Base-by-base conservation (phyloP, 768 basidiomycete genomes). In the Termitomyces sp. region DNA sequence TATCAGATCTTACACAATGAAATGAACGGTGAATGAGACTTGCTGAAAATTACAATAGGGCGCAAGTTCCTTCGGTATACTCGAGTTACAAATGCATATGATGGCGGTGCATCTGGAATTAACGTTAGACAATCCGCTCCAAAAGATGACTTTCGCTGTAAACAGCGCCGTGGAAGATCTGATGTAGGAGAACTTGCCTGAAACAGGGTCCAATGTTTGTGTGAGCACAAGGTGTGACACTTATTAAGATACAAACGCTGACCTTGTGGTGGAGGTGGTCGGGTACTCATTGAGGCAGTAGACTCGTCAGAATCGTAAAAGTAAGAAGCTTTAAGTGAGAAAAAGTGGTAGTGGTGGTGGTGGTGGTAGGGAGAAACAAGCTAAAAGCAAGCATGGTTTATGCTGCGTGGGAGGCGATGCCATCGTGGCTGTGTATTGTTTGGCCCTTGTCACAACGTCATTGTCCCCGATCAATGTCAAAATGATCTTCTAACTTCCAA, bases 71-170 rank as follows among this genome's bases (percentile, higher is more conserved):
- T 71, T 58, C 69, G 72, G 61, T 86, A 89, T 27, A 83, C 66
- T 60, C 81, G 77, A 38, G 75, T 76, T 17, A 82, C 78, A 66
- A 83, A 82, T n/a, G 78, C 77, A 71, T 85, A 88, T 2, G 82
- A 73, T 4, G 85, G 84, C 21, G 82, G 76, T 55, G 80, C 62
- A 54, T 77, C 73, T 85, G 65, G 17, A 34, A 34, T 4, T 12
- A 3, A 46, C 2, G 25, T 59, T 41, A 54, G 23, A 37, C 2
- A 5, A 9, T 9, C n/a, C 14, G 17, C 12, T 40, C 38, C 4
- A 17, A 12, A 45, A 19, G 27, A 45, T 45, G 19, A 29, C 25
- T 16, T 12, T 29, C 21, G 25, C 41, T 32, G 40, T 16, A 35
- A 21, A 38, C 21, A 42, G 29, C 41, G 37, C 32, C 32, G 31